Percentiles rank a stretch among this genome's conserved stretches.
phyloP scores from a whole-genome alignment of 2,329 filamentous ascomycete species.

The Colletotrichum brevisporum region DNA sequence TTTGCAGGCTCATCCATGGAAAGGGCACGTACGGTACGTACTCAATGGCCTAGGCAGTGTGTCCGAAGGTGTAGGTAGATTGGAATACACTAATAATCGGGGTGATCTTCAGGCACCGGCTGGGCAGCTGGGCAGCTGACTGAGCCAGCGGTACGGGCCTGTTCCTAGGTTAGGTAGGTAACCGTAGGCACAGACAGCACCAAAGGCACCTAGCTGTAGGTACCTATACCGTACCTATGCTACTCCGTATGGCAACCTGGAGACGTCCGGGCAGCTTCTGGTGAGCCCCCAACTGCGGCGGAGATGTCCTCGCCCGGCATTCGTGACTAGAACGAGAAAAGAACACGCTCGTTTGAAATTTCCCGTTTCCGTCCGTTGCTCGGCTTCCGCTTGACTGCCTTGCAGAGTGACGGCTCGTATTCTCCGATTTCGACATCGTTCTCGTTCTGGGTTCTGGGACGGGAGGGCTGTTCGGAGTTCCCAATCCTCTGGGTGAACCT shows the following conservation, averaged over 20 bases:
- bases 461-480: background rate
- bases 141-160: too few species aligned
- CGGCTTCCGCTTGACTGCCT: background rate
- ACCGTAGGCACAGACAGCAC: too few species aligned
- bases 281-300: conserved; percentile 14
- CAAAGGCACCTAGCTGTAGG: too few species aligned
- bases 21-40: background rate
- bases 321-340: background rate
- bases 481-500: conserved; percentile 9
- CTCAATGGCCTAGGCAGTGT: background rate
- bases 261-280: background rate
- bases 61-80: background rate
- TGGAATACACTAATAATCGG: background rate
- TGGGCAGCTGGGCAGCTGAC: too few species aligned
- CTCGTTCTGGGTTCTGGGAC: background rate
- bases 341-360: background rate
- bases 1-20: conserved; percentile 11
- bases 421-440: background rate
- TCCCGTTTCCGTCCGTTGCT: conserved; percentile 2
- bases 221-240: too few species aligned
- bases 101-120: conserved; percentile 16
- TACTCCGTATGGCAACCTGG: too few species aligned
- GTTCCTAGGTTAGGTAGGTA: too few species aligned
- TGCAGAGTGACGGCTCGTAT: conserved; percentile 10
- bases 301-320: conserved; percentile 2